Percentiles rank a stretch among this genome's conserved stretches.
Conservation (phyloP, 2,329 filamentous ascomycete genomes). For the Clonostachys rhizophaga region DNA sequence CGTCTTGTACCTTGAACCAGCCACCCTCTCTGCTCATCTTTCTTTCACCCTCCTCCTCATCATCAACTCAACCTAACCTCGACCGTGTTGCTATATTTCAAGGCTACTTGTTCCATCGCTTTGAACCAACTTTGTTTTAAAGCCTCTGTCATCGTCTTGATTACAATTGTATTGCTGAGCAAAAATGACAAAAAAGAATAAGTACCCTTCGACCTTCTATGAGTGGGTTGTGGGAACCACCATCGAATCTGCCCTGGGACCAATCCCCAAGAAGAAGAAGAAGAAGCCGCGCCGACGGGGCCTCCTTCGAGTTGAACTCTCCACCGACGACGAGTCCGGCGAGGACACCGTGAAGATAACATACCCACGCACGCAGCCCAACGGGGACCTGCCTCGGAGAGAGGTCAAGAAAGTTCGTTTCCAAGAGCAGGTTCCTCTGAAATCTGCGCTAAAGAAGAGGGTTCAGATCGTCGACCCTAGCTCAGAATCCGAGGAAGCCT, state of each 20-base stretch:
- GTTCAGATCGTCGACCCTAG: neutral
- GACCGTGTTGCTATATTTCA: too few species aligned
- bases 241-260: constrained; percentile 19
- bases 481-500: neutral
- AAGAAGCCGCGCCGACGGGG: constrained; percentile 13
- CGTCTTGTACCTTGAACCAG: too few species aligned
- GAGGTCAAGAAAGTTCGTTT: constrained; percentile 40
- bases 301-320: constrained; percentile 33
- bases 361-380: constrained; percentile 33
- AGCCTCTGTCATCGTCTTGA: neutral
- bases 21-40: too few species aligned
- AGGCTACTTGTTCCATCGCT: too few species aligned
- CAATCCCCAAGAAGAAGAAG: constrained; percentile 13
- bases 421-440: constrained; percentile 19
- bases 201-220: constrained; percentile 18
- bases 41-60: too few species aligned
- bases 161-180: neutral
- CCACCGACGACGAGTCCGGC: constrained; percentile 47
- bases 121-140: neutral
- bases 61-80: too few species aligned
- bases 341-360: constrained; percentile 42
- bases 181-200: neutral
- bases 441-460: constrained; percentile 30
- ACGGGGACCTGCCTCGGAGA: neutral
- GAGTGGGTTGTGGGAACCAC: constrained; percentile 35